Conservation (phyloP, 306 rosid genomes). For the Fragaria iinumae region DNA sequence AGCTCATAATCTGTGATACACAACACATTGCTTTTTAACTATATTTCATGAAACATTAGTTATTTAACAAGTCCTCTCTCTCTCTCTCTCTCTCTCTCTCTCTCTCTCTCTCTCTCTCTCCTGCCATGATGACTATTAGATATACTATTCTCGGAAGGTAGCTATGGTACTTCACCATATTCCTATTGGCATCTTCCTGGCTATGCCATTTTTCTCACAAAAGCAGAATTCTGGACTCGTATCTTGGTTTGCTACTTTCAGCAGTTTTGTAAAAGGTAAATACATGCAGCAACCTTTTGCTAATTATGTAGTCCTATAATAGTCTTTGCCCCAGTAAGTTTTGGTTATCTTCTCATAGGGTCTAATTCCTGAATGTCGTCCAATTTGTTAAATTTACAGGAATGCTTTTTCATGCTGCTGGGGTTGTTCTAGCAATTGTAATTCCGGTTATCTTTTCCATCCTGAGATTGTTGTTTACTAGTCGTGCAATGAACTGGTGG, state of each 20-base stretch:
- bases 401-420: slow-evolving; percentile 55
- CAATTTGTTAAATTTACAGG: slow-evolving; percentile 55
- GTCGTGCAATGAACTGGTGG: slow-evolving; percentile 86
- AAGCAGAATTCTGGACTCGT: slow-evolving; percentile 35
- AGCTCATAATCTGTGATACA: slow-evolving; percentile 19
- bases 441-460: slow-evolving; percentile 68
- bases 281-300: slow-evolving; percentile 14
- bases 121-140: slow-evolving; percentile 41
- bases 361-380: slow-evolving; percentile 15
- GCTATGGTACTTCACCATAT: slow-evolving; percentile 75
- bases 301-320: slow-evolving; percentile 2
- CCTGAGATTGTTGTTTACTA: slow-evolving; percentile 57
- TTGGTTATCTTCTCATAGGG: slow-evolving; percentile 22
- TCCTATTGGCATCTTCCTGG: slow-evolving; percentile 68
- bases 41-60: background rate
- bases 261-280: slow-evolving; percentile 77
- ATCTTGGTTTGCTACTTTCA: slow-evolving; percentile 53
- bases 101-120: slow-evolving; percentile 14
- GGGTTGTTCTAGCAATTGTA: slow-evolving; percentile 61
- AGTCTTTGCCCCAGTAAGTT: background rate
- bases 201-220: slow-evolving; percentile 43
- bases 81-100: slow-evolving; percentile 20
- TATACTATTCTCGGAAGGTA: slow-evolving; percentile 76
- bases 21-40: slow-evolving; percentile 1
- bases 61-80: slow-evolving; percentile 24